phyloP scores from a whole-genome alignment of 1,284 basidiomycete genomes.

The Sporisorium graminicola region DNA sequence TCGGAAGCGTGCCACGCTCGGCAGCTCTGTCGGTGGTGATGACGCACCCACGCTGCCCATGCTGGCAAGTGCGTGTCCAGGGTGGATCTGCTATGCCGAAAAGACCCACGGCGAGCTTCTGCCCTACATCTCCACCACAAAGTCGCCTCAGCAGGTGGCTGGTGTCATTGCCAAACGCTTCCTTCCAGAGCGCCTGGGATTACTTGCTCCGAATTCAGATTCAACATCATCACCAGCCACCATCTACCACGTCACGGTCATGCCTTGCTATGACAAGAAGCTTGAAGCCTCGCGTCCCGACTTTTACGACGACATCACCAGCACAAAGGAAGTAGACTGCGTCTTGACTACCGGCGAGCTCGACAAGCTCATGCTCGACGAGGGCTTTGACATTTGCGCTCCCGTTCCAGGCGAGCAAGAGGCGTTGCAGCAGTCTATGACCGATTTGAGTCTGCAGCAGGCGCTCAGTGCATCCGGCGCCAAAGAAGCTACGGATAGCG shows the following conservation, averaged over 20 bases:
- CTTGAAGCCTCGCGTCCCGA: slow-evolving; percentile 86
- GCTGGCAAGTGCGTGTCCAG: slow-evolving; percentile 95
- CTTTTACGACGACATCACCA: slow-evolving; percentile 55
- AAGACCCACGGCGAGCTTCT: slow-evolving; percentile 93
- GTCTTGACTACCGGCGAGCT: slow-evolving; percentile 97
- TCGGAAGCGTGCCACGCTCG: slow-evolving; percentile 7
- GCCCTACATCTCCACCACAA: slow-evolving; percentile 86
- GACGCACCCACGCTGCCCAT: slow-evolving; percentile 77
- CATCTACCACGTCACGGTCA: slow-evolving; percentile 91
- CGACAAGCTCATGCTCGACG: slow-evolving; percentile 84
- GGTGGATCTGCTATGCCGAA: slow-evolving; percentile 99
- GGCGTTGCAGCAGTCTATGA: slow-evolving; percentile 12
- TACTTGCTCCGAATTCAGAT: background rate
- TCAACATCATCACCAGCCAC: background rate
- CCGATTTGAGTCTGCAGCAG: slow-evolving; percentile 29
- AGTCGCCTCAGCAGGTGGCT: slow-evolving; percentile 94
- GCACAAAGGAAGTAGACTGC: slow-evolving; percentile 89
- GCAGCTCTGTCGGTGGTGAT: background rate
- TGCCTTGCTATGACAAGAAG: slow-evolving; percentile 99
- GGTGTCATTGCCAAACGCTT: slow-evolving; percentile 92
- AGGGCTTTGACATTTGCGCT: slow-evolving; percentile 80
- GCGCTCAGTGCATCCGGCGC: slow-evolving; percentile 10
- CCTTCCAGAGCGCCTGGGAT: slow-evolving; percentile 71
- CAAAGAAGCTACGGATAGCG: background rate
- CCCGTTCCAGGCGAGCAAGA: slow-evolving; percentile 72